Base-by-base conservation (phyloP, 2,329 filamentous ascomycete species). In the Phaeosphaeria sp. region DNA sequence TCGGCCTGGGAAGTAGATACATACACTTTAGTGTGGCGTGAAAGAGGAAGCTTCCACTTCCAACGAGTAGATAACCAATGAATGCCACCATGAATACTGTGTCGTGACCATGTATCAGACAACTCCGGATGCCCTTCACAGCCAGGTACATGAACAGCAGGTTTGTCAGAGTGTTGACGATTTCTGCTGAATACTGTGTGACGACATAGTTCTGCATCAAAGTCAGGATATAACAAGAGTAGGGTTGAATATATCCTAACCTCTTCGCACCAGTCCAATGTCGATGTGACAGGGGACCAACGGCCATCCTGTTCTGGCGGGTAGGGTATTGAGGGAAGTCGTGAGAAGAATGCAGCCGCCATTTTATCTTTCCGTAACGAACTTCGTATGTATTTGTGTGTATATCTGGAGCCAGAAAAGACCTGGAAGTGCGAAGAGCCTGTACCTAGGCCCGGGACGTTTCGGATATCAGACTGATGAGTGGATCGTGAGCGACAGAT, bases 121-220 rank as follows among this genome's bases (percentile, higher is more conserved):
- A 96, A 75, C 88, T 92, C 54, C 82, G 79, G 60, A 95, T 86
- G 22, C 93, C 93, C 72, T 89, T 90, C 64, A 87, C 78, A 7
- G 92, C 92, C 20, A 96, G 84, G 75, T 84, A 90, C 67, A 96
- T 82, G 77, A 97, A 97, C 22, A 95, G 80, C 2, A 90, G 75
- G 75, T 97, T 97, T 33, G 92, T 97, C 30, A 93, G 69, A 3
- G 91, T 91, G 72, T 90, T 94, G 72, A 92, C 85, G 46, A 93
- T 87, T 73, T 93, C 91, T 36, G 91, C 91, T 46, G 87, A 85
- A 72, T 93, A 93, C 44, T 85, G 82, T 3, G 90, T 93, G 39
- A 89, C 87, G 80, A 90, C 90, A 77, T 90, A 90, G 63, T 92
- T 90, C 86, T 93, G 33, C 21, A 15, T 20, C 23, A 43, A 60